Base-by-base conservation (phyloP, 106 monocot genomes). In the Allium cepa region DNA sequence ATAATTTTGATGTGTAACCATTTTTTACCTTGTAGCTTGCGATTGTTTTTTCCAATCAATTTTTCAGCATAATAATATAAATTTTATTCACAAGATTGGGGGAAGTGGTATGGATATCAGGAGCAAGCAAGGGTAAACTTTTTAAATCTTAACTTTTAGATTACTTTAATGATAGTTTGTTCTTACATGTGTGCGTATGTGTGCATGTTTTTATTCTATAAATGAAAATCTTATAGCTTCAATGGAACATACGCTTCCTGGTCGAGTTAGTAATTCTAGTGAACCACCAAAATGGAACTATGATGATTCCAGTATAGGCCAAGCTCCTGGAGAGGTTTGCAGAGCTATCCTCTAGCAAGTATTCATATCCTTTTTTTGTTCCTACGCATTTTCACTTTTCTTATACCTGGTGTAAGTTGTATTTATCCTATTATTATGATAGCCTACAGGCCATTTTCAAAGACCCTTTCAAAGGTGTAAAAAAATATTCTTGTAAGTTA, bases 221-320 rank as follows among this genome's bases (percentile, higher is more conserved):
- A 53, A 53, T 53, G 9, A 22, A 22, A 22, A 22, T 22, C 0
- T 28, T 60, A 26, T 60, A 6, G 28, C 8, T 60, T 28, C 2
- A 4, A 6, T 10, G 9, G 64, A 62, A 18, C 47, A 85, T 82
- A 89, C 89, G 7, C 65, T 85, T 28, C 53, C 77, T 13, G 75
- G 80, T 1, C 69, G 82, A 9, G 82, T 85, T 8, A 78, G 27
- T 8, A 71, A 79, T 75, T 79, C 82, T 3, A 82, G 69, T 57
- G 17, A 89, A 77, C 82, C 85, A 16, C 89, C 89, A 3, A 85
- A 82, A 52, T 89, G 89, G 89, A 89, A 89, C 69, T 89, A 89
- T 49, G 89, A 89, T 47, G 89, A 85, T 2, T 89, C 89, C 9
- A 85, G 85, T 77, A 89, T 85, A 1, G 85, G 79, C 17, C 89